Percentiles rank a stretch among this genome's conserved stretches.
Evolutionary conservation across 345 rosid genomes (phyloP).

Genomic region (Diplotaxis tenuifolia): DNA sequence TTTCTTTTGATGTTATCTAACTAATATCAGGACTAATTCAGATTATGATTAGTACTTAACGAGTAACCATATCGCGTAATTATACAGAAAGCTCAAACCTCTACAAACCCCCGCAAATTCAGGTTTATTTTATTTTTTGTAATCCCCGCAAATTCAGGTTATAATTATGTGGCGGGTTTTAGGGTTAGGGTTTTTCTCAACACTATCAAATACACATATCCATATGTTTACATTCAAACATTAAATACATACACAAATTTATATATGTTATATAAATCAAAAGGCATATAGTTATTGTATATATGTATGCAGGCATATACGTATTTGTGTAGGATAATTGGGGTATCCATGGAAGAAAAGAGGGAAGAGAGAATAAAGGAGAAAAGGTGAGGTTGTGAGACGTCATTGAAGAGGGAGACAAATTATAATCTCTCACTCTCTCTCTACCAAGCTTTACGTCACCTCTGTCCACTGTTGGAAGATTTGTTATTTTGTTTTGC

Average conservation of each 20-base stretch:
- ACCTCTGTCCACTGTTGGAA: constrained; percentile 36
- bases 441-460: constrained; percentile 39
- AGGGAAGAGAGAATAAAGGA: constrained; percentile 32
- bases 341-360: constrained; percentile 6
- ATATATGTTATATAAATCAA: neutral
- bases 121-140: too few relatives aligned
- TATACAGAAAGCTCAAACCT: neutral
- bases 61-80: neutral
- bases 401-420: constrained; percentile 40
- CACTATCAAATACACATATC: neutral
- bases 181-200: constrained; percentile 32
- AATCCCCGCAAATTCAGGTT: constrained; percentile 3
- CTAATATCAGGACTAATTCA: constrained; percentile 3
- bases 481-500: constrained; percentile 35
- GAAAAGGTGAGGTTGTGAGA: constrained; percentile 39
- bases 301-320: neutral
- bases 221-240: constrained; percentile 1
- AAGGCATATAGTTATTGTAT: neutral
- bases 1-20: neutral
- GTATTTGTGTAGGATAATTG: neutral
- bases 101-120: constrained; percentile 5
- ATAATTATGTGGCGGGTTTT: neutral
- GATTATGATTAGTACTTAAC: neutral
- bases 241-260: neutral
- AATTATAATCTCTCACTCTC: constrained; percentile 37